Conservation (phyloP, 73 alveolate genomes). For the Symbiodinium natans region DNA sequence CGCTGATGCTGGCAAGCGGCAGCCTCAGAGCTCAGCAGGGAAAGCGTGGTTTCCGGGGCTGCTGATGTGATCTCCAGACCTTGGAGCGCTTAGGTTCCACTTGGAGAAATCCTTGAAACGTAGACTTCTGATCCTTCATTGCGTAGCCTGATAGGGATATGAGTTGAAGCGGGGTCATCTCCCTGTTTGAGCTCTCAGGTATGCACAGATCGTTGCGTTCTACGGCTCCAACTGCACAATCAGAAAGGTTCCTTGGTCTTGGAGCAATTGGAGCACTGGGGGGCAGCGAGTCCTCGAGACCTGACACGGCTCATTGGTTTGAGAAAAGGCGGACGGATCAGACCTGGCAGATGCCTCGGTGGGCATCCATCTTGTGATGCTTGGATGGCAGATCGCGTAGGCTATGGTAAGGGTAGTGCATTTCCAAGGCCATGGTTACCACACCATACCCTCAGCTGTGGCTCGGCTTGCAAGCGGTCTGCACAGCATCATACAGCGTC, state of each 20-base stretch:
- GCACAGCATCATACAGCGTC: too few relatives aligned
- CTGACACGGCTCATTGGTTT: not conserved
- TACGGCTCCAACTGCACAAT: constrained; percentile 88
- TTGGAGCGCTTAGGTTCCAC: not conserved
- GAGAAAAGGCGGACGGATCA: constrained; percentile 63
- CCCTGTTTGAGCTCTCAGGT: too few relatives aligned
- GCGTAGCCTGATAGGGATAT: too few relatives aligned
- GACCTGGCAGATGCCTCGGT: constrained; percentile 34
- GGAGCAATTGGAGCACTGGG: not conserved
- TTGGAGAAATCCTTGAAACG: too few relatives aligned
- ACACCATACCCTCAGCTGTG: constrained; percentile 89
- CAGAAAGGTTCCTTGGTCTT: constrained; percentile 42
- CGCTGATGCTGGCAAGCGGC: constrained; percentile 87
- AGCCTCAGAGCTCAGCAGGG: not conserved
- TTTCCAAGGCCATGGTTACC: constrained; percentile 90
- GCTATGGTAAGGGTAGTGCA: too few relatives aligned
- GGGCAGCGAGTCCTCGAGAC: not conserved
- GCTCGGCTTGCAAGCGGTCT: constrained; percentile 43
- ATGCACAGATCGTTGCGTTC: constrained; percentile 81
- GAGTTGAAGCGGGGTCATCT: too few relatives aligned
- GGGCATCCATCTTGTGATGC: too few relatives aligned
- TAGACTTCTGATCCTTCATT: too few relatives aligned
- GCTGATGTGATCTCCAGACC: too few relatives aligned
- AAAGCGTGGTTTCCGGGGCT: too few relatives aligned
- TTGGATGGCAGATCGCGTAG: too few relatives aligned